Evolutionary conservation across 129 eudicot species (phyloP), one percentile per base, ranked within the genome.

Genomic region (Flaveria trinervia): DNA sequence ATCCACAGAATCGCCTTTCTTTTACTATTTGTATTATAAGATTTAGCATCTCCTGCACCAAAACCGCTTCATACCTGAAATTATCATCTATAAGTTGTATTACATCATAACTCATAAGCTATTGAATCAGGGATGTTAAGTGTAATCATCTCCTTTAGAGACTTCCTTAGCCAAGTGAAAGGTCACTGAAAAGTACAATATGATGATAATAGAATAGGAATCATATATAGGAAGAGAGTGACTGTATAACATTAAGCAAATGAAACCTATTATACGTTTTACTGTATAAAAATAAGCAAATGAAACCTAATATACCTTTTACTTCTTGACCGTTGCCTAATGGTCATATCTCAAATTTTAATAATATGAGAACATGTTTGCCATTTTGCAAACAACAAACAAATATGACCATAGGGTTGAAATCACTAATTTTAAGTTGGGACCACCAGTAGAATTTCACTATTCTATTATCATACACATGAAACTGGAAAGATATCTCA

Each of bases 1-100:
- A 74, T 74, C 99, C 99, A 86, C 96, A 91, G 70, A 89, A 95
- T 61, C 99, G 88, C 68, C 99, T 84, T 82, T 95, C 99, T 77
- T 91, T 91, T 44, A 95, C 89, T 49, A 95, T 86, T 72, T 91
- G 97, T 75, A 95, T 89, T 7, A 95, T 86, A 23, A 95, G 89
- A 76, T 90, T 86, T 54, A 95, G 89, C 96, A 95, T 86, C 57
- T 95, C 99, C 71, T 90, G 92, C 81, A 95, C 83, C 56, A 95
- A 78, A 72, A 82, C 73, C 23, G 99, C 88, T 80, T 92, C 99
- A 75, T 86, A 89, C 91, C 99, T 95, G 95, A 72, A 84, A 83
- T 46, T 20, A 73, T 46, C 81, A 75, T 73, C 13, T 23, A 25
- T 48, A 46, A 25, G 46, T 60, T 48, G 43, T 50, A 48, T 72